These are phyloP conservation scores for Choanephora cucurbitarum DNA, from an alignment of 371 early-diverging fungal genomes.

Conservation along the genomic window DNA sequence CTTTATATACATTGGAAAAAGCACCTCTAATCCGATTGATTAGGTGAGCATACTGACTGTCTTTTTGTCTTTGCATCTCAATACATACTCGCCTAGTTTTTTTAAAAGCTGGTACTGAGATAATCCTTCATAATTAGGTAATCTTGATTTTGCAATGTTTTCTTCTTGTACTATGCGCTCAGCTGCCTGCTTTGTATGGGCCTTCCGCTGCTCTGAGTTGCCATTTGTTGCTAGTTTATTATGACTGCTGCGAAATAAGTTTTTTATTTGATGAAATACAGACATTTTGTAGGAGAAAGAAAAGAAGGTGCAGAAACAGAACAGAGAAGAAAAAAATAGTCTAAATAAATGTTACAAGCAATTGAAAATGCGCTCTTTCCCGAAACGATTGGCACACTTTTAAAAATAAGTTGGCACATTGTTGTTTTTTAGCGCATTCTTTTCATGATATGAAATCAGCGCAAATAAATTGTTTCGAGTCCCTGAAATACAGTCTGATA, in stretches of 20 bases:
- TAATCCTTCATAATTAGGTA: conserved; percentile 57
- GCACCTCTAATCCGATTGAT: conserved; percentile 62
- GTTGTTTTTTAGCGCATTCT: no score
- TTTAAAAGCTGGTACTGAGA: conserved; percentile 52
- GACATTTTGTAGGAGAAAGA: conserved; percentile 24
- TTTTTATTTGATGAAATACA: conserved; percentile 52
- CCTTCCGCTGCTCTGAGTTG: conserved; percentile 9
- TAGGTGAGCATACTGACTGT: no score
- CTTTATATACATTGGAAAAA: conserved; percentile 82
- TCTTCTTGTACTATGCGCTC: conserved; percentile 33
- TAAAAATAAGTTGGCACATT: no score
- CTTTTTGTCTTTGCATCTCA: background rate
- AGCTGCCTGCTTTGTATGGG: conserved; percentile 15
- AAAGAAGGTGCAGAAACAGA: conserved; percentile 11
- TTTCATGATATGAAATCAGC: no score
- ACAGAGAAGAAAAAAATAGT: conserved; percentile 18
- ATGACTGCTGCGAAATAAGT: conserved; percentile 30
- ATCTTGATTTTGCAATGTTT: conserved; percentile 19
- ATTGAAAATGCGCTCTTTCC: no score
- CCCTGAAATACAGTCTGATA: no score
- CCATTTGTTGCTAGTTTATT: conserved; percentile 2
- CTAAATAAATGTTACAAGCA: conserved; percentile 7
- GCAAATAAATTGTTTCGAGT: no score
- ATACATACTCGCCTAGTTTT: conserved; percentile 72
- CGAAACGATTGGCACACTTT: no score